Conservation (phyloP, 1,284 basidiomycete species). For the Irpex sp. region DNA sequence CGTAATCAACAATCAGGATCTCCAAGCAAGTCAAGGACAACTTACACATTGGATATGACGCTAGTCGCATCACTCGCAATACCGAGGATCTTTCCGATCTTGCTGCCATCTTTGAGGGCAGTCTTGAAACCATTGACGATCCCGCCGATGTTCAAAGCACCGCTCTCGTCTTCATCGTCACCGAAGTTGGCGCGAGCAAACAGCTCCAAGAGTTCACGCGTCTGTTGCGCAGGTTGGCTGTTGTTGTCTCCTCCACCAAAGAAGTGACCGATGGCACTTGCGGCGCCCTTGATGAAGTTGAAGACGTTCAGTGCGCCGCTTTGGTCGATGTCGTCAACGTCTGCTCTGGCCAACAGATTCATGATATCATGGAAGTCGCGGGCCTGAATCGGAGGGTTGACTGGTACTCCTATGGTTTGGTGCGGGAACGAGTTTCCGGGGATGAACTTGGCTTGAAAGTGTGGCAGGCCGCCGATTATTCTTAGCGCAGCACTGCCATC, state of each 20-base stretch:
- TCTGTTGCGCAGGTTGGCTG: neutral
- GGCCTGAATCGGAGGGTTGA: neutral
- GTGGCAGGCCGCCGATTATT: too few species aligned
- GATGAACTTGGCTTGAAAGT: too few species aligned
- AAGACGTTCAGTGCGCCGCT: neutral
- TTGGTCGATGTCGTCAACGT: neutral
- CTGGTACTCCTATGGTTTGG: too few species aligned
- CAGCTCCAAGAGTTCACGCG: neutral
- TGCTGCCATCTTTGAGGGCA: neutral
- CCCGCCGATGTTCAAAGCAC: neutral
- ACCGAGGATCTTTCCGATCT: neutral
- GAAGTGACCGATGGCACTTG: neutral
- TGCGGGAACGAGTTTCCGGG: too few species aligned
- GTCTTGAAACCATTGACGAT: neutral
- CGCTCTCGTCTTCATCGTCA: neutral
- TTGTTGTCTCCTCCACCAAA: too few species aligned
- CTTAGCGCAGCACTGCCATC: too few species aligned
- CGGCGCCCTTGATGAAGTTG: neutral
- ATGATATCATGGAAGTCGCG: neutral
- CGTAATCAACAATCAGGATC: neutral
- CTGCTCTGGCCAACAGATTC: neutral
- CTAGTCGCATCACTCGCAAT: neutral
- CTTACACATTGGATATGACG: neutral
- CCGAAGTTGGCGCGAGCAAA: neutral
- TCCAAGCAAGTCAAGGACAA: neutral